These are phyloP conservation scores for Fomitopsis pinicola DNA, from an alignment of 1,284 basidiomycete genomes.

Conservation along the genomic window DNA sequence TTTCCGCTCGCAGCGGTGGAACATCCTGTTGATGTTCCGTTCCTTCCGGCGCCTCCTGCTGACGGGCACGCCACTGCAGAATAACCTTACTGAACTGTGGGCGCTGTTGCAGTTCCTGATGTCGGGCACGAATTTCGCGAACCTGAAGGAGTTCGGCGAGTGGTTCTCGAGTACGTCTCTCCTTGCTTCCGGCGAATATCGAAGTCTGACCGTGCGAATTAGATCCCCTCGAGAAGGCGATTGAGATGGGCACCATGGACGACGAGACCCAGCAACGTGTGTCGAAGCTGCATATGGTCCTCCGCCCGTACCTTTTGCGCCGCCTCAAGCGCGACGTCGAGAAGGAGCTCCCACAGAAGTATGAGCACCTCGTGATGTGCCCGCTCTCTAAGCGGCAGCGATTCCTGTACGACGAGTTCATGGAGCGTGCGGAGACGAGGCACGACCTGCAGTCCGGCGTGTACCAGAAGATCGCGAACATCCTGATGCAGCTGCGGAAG, in stretches of 20 bases:
- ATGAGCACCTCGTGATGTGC: slow-evolving; percentile 91
- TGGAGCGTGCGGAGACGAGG: slow-evolving; percentile 86
- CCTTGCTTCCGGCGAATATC: background rate
- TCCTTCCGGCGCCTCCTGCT: slow-evolving; percentile 85
- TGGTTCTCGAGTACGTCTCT: slow-evolving; percentile 88
- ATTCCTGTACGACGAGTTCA: slow-evolving; percentile 98
- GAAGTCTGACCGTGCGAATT: slow-evolving; percentile 6
- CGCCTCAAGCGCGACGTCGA: slow-evolving; percentile 95
- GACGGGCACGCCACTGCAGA: slow-evolving; percentile 94
- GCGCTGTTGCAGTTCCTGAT: slow-evolving; percentile 93
- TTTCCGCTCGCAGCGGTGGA: slow-evolving; percentile 95
- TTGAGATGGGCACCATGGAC: slow-evolving; percentile 83
- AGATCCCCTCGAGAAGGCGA: slow-evolving; percentile 93
- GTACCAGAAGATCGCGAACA: slow-evolving; percentile 92
- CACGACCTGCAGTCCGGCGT: slow-evolving; percentile 84
- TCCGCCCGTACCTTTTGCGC: slow-evolving; percentile 92
- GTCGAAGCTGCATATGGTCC: slow-evolving; percentile 85
- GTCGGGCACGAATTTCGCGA: slow-evolving; percentile 91
- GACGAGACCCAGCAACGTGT: slow-evolving; percentile 88
- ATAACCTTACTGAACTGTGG: slow-evolving; percentile 96
- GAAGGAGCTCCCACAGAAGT: slow-evolving; percentile 93
- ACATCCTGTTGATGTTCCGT: slow-evolving; percentile 90
- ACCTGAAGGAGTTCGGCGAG: slow-evolving; percentile 91
- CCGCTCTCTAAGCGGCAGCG: slow-evolving; percentile 93
- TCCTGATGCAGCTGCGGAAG: slow-evolving; percentile 94